Conservation (phyloP, 805 yeast species). For the Candida caryicola region DNA sequence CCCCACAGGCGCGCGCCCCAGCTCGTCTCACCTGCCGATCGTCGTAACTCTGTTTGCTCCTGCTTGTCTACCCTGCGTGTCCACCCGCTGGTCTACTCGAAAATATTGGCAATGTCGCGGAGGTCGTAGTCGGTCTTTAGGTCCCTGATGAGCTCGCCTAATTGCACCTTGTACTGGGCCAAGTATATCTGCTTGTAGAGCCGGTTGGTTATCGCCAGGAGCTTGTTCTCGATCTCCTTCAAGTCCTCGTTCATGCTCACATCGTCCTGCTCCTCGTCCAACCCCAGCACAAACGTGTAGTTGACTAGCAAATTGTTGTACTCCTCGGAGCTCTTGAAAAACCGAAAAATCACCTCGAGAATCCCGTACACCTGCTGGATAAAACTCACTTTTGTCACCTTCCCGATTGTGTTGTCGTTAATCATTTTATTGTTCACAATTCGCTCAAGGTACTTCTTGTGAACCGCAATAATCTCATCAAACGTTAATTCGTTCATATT, state of each 20-base stretch:
- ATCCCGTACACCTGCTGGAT: slow-evolving; percentile 32
- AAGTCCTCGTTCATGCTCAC: slow-evolving; percentile 29
- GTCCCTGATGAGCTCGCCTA: slow-evolving; percentile 48
- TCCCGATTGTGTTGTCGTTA: slow-evolving; percentile 29
- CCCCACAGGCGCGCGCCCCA: no score
- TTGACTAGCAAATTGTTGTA: slow-evolving; percentile 26
- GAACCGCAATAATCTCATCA: slow-evolving; percentile 46
- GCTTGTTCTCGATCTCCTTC: slow-evolving; percentile 25
- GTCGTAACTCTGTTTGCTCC: no score
- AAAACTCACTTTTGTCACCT: slow-evolving; percentile 24
- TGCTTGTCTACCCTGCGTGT: no score
- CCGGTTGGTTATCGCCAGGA: slow-evolving; percentile 38
- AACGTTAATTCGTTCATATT: slow-evolving; percentile 37
- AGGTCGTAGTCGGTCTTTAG: slow-evolving; percentile 52
- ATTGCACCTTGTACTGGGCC: slow-evolving; percentile 41
- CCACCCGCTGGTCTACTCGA: not conserved
- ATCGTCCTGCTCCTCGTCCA: slow-evolving; percentile 18
- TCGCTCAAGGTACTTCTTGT: slow-evolving; percentile 22
- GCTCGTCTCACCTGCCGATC: no score
- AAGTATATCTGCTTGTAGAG: slow-evolving; percentile 38
- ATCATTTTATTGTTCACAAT: slow-evolving; percentile 32
- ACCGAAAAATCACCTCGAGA: slow-evolving; percentile 30
- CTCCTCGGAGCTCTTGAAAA: slow-evolving; percentile 35
- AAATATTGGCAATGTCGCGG: slow-evolving; percentile 22
- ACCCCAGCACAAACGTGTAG: slow-evolving; percentile 27